A percentile compares a stretch with the other conserved stretches of the same genome.
Conservation (phyloP, 2,329 filamentous ascomycete genomes). For the Whalleya microplaca region DNA sequence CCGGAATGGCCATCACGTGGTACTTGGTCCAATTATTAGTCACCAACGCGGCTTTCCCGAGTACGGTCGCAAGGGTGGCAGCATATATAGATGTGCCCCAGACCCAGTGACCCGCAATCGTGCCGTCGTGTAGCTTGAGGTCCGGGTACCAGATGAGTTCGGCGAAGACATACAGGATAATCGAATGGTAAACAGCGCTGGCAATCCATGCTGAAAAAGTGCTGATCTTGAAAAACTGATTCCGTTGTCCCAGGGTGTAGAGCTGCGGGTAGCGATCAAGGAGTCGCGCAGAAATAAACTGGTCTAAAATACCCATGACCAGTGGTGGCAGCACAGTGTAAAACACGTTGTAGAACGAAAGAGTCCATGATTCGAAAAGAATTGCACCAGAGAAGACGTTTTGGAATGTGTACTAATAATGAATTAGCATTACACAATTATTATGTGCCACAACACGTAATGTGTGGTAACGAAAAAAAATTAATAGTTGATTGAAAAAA, state of each 20-base stretch:
- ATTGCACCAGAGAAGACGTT: constrained; percentile 97
- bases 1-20: constrained; percentile 91
- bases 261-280: constrained; percentile 96
- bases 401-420: constrained; percentile 84
- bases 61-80: constrained; percentile 87
- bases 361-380: constrained; percentile 98
- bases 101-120: constrained; percentile 90
- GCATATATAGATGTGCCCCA: constrained; percentile 97
- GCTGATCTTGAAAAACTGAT: constrained; percentile 89
- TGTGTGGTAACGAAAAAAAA: background rate
- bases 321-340: constrained; percentile 94
- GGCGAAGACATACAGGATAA: constrained; percentile 86
- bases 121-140: constrained; percentile 76
- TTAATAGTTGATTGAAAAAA: background rate
- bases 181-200: constrained; percentile 94
- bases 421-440: constrained; percentile 33
- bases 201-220: constrained; percentile 92
- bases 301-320: constrained; percentile 94
- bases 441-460: background rate
- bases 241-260: constrained; percentile 90
- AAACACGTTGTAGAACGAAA: constrained; percentile 99
- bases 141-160: constrained; percentile 83
- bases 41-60: constrained; percentile 91
- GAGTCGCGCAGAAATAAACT: constrained; percentile 92
- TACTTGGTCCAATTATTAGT: constrained; percentile 99